Evolutionary conservation across 805 yeast genomes (phyloP).

Genomic region (Scheffersomyces stipitis): DNA sequence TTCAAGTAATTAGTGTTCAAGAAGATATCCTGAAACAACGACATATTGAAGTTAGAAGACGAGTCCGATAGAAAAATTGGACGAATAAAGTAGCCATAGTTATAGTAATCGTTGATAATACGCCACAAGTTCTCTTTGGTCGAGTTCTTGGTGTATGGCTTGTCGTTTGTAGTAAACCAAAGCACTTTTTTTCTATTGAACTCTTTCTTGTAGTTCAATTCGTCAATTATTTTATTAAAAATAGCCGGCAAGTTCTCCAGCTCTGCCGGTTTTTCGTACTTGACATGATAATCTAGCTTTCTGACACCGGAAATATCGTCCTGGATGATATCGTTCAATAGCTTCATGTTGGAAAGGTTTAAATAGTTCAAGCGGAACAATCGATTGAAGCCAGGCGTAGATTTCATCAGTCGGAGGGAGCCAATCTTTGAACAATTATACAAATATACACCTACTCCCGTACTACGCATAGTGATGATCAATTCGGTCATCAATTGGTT

Average conservation of each 20-base stretch:
- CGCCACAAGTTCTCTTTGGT: constrained; percentile 52
- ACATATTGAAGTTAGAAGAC: constrained; percentile 31
- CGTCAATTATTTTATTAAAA: constrained; percentile 54
- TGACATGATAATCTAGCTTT: constrained; percentile 9
- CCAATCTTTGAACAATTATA: constrained; percentile 45
- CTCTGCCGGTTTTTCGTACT: constrained; percentile 15
- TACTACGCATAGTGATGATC: constrained; percentile 61
- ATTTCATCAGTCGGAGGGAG: constrained; percentile 23
- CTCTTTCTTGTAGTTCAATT: constrained; percentile 49
- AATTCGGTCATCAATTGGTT: constrained; percentile 64
- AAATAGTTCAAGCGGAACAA: constrained; percentile 55
- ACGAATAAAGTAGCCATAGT: constrained; percentile 50
- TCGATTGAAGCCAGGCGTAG: constrained; percentile 42
- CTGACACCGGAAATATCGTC: constrained; percentile 43
- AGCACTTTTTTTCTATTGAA: constrained; percentile 57
- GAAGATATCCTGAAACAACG: constrained; percentile 56
- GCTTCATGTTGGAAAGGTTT: constrained; percentile 57
- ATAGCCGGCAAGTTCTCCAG: constrained; percentile 33
- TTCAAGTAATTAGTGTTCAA: constrained; percentile 48
- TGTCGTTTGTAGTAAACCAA: constrained; percentile 73
- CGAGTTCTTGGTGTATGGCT: constrained; percentile 52
- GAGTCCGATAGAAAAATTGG: constrained; percentile 56
- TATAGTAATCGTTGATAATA: constrained; percentile 59
- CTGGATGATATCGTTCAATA: constrained; percentile 48
- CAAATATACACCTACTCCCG: constrained; percentile 74